phyloP scores from a whole-genome alignment of 495 filamentous ascomycete species.

The Hypoxylon lienhwacheense region DNA sequence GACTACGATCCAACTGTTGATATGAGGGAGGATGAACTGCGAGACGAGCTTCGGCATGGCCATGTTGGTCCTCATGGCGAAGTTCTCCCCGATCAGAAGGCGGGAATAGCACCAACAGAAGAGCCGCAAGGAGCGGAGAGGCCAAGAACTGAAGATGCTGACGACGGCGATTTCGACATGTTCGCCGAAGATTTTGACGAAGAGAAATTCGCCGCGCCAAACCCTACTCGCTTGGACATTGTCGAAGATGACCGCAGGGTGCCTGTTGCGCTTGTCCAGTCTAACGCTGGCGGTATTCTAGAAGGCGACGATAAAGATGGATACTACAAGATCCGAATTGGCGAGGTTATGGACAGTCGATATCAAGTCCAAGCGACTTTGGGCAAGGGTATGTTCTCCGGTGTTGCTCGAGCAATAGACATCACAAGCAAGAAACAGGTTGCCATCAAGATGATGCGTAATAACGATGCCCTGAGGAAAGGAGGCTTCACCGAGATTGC shows the following conservation, averaged over 20 bases:
- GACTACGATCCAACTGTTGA: constrained; percentile 94
- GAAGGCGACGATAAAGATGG: constrained; percentile 94
- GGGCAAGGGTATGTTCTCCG: constrained; percentile 95
- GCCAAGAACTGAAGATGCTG: constrained; percentile 56
- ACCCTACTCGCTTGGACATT: constrained; percentile 46
- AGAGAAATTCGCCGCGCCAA: constrained; percentile 77
- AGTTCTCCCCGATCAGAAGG: constrained; percentile 38
- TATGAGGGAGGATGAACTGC: constrained; percentile 83
- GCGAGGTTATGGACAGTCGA: constrained; percentile 82
- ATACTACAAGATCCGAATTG: constrained; percentile 89
- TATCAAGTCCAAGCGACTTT: constrained; percentile 86
- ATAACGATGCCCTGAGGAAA: constrained; percentile 91
- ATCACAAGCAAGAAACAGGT: constrained; percentile 68
- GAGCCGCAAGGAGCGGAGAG: constrained; percentile 42
- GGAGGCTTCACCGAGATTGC: constrained; percentile 93
- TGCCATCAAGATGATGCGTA: constrained; percentile 92
- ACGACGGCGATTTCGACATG: constrained; percentile 85
- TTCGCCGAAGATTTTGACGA: constrained; percentile 89
- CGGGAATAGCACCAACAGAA: constrained; percentile 44
- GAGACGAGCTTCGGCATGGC: constrained; percentile 65
- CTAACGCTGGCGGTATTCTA: constrained; percentile 73
- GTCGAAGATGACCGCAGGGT: constrained; percentile 40
- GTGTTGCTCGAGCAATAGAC: constrained; percentile 89
- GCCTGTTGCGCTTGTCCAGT: constrained; percentile 46
- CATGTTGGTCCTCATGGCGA: constrained; percentile 53